Evolutionary conservation across 169 alveolate genomes (phyloP).

Genomic region (Cryptosporidium meleagridis): DNA sequence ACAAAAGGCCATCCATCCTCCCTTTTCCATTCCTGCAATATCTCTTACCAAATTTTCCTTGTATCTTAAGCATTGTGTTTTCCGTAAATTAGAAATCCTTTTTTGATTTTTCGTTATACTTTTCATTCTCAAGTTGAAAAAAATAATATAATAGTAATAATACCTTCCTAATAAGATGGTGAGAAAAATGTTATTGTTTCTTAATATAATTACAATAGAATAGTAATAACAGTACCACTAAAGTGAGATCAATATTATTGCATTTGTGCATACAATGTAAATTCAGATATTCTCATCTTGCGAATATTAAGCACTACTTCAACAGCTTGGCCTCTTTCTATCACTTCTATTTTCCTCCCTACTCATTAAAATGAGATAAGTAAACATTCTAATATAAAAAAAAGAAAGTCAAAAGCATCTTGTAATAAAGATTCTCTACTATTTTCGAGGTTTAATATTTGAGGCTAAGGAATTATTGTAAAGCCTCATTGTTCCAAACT

Average conservation of each 20-base stretch:
- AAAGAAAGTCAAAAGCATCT: not conserved
- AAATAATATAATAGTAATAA: not conserved
- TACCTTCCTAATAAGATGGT: constrained; percentile 15
- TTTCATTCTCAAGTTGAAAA: not conserved
- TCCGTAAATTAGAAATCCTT: not conserved
- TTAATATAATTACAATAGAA: constrained; percentile 3
- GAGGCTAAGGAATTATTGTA: not conserved
- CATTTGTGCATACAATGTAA: not conserved
- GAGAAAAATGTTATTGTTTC: not conserved
- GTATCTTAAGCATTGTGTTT: not conserved
- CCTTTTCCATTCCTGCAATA: too few relatives aligned
- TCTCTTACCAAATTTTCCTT: not conserved
- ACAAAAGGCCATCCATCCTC: not conserved
- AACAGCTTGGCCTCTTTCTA: not conserved
- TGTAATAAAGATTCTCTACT: not conserved
- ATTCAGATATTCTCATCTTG: not conserved
- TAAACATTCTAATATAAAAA: not conserved
- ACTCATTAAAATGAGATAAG: not conserved
- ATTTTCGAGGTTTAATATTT: not conserved
- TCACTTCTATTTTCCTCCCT: not conserved
- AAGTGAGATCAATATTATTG: not conserved
- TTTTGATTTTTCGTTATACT: not conserved
- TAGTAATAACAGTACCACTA: not conserved
- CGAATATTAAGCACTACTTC: not conserved
- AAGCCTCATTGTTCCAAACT: not conserved